Base-by-base conservation (phyloP, 1,139 yeast genomes). In the Pichia sp. region DNA sequence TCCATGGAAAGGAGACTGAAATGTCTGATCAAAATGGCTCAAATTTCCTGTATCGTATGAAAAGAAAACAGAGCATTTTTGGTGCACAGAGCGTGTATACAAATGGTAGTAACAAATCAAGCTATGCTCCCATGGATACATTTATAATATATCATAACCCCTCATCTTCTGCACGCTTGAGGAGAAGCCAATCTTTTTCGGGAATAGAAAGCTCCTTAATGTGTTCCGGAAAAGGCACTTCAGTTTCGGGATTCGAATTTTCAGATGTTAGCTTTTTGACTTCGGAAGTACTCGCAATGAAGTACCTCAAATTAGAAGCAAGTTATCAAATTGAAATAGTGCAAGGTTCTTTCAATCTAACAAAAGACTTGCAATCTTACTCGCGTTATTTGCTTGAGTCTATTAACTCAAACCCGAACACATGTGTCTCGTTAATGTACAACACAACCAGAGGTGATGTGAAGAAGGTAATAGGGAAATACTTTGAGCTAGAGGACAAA, bases 401-500 rank as follows among this genome's bases (percentile, higher is more conserved):
- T 13, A 38, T 51, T 3, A 49, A 51, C 31, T 11, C 51, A 31
- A 47, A 45, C 16, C 43, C 51, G 19, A 23, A 42, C n/a, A 50
- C 58, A 1, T 53, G 54, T 38, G 57, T 58, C 26, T 46, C 50
- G 7, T 29, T 55, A 11, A 51, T 45, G 40, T 64, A 59, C 41
- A 57, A 56, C 6, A 32, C 57, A 1, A 47, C 60, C 1, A 59
- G 61, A 42, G 47, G 41, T 31, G 67, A 65, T 16, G 50, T 58
- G 13, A 48, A 57, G 4, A 65, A 65, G 45, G 57, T 59, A 3
- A 44, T 62, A 26, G 62, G 62, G 13, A 61, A 61, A 41, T 56
- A 63, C 10, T 57, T 54, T 40, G 70, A 67, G n/a, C 47, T 67
- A 11, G 62, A 62, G 47, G 68, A 67, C 36, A 85, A 81, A 59